Evolutionary conservation across 345 rosid species (phyloP), one percentile per base, ranked within the genome.

Genomic region (Eucalyptus regnans): DNA sequence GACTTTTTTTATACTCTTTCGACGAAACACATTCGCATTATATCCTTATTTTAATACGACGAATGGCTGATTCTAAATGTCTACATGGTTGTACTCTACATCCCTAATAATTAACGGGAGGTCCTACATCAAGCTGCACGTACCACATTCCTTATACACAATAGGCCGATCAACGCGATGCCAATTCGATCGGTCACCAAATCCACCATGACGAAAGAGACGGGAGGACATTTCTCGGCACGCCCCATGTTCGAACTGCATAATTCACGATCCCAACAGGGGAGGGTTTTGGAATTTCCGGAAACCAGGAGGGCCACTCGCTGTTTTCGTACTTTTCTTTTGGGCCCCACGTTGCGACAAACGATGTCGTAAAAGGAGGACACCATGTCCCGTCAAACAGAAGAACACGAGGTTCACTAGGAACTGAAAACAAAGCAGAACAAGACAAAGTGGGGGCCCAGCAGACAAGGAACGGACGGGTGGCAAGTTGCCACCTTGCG

Each of bases 21-120:
- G 3, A 64, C 14, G 5, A 64, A n/a, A 31, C 10, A n/a, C 10
- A 7, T 64, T 64, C 31, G 0, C 27, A 1, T 27, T 12, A 27
- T 12, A 12, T 0, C 0, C 2, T 0, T 62, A 0, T 62, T 62
- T 62, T 1, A 2, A 62, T 29, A 62, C 1, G 4, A 1, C 6
- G 0, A 27, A 58, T 5, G 0, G 8, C 27, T 0, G 1, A 12
- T 3, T 12, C 31, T 12, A 27, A 12, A 1, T 60, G 7, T 0
- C 1, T 60, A 12, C 8, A 27, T 0, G 0, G 5, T 7, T n/a
- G 20, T 15, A n/a, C 37, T 64, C 18, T 2, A 7, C 17, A 5
- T n/a, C 10, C 20, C 9, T n/a, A 64, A n/a, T 14, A 13, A 64
- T n/a, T 64, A n/a, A 4, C 5, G 9, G 5, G 3, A n/a, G 33